Base-by-base conservation (phyloP, 2,329 filamentous ascomycete species). In the Beauveria varroae region DNA sequence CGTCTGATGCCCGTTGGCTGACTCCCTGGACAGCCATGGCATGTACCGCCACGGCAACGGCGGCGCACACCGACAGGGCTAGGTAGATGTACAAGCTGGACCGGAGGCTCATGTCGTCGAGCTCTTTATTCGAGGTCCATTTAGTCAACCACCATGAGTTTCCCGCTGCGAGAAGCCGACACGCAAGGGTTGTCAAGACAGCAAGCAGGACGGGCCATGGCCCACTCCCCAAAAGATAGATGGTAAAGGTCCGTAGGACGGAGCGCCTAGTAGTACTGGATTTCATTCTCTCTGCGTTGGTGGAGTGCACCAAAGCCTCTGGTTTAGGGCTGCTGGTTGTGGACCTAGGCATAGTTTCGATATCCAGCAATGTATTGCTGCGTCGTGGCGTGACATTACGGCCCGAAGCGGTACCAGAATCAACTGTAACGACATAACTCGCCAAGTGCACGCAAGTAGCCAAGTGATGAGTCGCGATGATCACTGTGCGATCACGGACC, bases 391-490 rank as follows among this genome's bases (percentile, higher is more conserved):
- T 34, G 7, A 18, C 7, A 10, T 7, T 20, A 37, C 51, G 30
- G 1, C 30, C 43, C 34, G 34, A 55, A n/a, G 51, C 62, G 26
- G 58, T 61, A 12, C 58, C 58, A 22, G 28, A n/a, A 4, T 58
- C 37, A n/a, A 63, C 47, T 20, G 41, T 57, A 7, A 63, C 58
- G 8, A 57, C 20, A 24, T 61, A 63, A 16, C 44, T 57, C 16
- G 58, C 58, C 10, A 46, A 28, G 20, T 57, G 34, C 9, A 46
- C n/a, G 51, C 62, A 63, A 7, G 56, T 8, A 18, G 54, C 46
- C 3, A 50, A 47, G 30, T 65, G 63, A 14, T 65, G 63, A 8
- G 63, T 65, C 9, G 63, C 62, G 5, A 65, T 26, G 24, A 65
- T 64, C 14, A 61, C 58, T 24, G 63, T 65, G 2, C 63, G 62